Conservation (phyloP, 192 early-diverging fungal genomes). For the Coemansia sp. region DNA sequence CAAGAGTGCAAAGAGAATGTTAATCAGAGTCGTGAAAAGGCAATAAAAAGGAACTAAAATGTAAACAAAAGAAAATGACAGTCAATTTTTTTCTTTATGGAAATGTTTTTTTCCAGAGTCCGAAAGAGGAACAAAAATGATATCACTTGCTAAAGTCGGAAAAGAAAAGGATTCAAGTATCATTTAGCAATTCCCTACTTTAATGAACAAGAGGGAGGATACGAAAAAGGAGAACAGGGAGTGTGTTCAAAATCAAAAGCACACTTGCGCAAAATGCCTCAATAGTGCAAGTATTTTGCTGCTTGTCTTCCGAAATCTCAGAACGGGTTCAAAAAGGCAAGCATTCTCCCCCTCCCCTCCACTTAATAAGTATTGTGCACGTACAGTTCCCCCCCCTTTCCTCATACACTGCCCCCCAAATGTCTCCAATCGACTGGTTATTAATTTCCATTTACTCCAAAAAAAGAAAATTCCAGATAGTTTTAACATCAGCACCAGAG, state of each 20-base stretch:
- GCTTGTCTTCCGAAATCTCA: background rate
- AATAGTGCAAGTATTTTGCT: background rate
- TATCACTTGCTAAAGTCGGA: background rate
- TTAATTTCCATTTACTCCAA: background rate
- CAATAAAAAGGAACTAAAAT: conserved; percentile 2
- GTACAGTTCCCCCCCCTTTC: too few species aligned
- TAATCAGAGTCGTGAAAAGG: background rate
- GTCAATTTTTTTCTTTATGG: background rate
- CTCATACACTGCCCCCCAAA: too few species aligned
- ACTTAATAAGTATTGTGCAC: too few species aligned
- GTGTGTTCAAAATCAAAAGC: background rate
- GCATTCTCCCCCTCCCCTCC: too few species aligned
- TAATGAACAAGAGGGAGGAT: background rate
- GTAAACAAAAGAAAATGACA: conserved; percentile 3
- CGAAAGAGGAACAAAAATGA: background rate
- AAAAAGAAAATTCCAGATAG: background rate
- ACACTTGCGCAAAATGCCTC: background rate
- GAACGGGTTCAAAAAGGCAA: background rate
- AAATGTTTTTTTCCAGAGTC: conserved; percentile 2
- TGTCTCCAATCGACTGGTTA: too few species aligned
- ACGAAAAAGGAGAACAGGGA: background rate
- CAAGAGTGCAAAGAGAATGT: background rate
- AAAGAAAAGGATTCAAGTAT: background rate
- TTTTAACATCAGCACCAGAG: background rate
- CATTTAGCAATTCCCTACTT: background rate